Percentiles rank a stretch among this genome's conserved stretches.
Conservation (phyloP, 2,329 filamentous ascomycete genomes). For the Fusarium sp. region DNA sequence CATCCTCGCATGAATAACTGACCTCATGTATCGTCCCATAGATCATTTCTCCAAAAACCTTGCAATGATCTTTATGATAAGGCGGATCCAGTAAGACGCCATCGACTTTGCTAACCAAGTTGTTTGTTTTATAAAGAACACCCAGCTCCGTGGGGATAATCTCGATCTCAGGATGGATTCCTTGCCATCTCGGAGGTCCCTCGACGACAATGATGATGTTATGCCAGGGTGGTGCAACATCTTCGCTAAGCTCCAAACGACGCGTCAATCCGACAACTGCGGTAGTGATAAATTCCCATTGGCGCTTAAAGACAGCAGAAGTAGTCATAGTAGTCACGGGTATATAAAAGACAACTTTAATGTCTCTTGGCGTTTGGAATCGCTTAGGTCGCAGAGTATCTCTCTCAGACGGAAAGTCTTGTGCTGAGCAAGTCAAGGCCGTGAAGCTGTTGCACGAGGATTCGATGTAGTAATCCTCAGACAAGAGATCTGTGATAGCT, state of each 20-base stretch:
- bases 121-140: background rate
- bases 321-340: background rate
- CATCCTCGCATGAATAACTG: fast-evolving
- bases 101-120: fast-evolving
- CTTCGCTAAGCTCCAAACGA: background rate
- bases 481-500: fast-evolving
- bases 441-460: background rate
- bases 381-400: background rate
- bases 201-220: background rate
- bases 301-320: background rate
- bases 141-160: background rate
- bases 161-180: background rate
- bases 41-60: background rate
- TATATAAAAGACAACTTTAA: background rate
- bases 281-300: background rate
- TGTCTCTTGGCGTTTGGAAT: background rate
- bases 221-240: background rate
- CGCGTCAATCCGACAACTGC: background rate
- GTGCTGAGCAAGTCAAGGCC: background rate
- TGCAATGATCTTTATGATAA: background rate
- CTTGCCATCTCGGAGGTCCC: background rate
- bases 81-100: background rate
- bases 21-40: background rate
- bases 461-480: background rate
- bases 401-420: fast-evolving